These are phyloP conservation scores for Lentinula edodes DNA, from an alignment of 768 basidiomycete genomes.

Conservation along the genomic window DNA sequence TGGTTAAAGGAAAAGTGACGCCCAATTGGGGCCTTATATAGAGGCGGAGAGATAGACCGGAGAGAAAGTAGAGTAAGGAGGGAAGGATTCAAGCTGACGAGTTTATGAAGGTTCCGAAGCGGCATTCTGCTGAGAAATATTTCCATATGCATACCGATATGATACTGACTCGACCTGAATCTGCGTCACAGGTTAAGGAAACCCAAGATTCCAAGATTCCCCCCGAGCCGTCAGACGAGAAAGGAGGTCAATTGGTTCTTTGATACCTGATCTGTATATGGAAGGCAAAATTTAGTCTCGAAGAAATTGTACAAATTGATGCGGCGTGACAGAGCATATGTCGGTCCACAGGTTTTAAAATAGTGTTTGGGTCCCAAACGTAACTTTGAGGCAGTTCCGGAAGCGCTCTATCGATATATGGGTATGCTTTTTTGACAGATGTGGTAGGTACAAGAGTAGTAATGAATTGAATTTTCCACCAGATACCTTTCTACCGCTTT, in stretches of 20 bases:
- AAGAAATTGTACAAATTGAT: conserved; percentile 4
- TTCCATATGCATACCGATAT: neutral
- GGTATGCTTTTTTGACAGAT: conserved; percentile 1
- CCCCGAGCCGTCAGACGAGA: neutral
- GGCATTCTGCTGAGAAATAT: neutral
- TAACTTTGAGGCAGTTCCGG: neutral
- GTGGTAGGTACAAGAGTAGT: neutral
- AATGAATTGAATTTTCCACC: neutral
- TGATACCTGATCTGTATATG: conserved; percentile 17
- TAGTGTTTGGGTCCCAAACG: neutral
- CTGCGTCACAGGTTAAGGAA: conserved; percentile 22
- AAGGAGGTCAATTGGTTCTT: neutral
- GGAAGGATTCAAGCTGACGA: conserved; percentile 22
- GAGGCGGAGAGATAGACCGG: conserved; percentile 21
- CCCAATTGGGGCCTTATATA: conserved; percentile 29
- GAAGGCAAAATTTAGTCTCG: conserved; percentile 4
- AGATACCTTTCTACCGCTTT: neutral
- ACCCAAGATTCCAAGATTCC: conserved; percentile 6
- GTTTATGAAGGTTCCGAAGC: conserved; percentile 12
- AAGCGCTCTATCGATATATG: neutral
- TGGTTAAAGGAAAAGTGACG: conserved; percentile 17
- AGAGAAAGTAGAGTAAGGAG: conserved; percentile 18
- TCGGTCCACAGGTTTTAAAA: neutral
- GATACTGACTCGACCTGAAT: conserved; percentile 32
- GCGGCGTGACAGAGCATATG: conserved; percentile 7